Conservation (phyloP, 805 yeast species). For the Cyberlindnera nakhonratchasimensis region DNA sequence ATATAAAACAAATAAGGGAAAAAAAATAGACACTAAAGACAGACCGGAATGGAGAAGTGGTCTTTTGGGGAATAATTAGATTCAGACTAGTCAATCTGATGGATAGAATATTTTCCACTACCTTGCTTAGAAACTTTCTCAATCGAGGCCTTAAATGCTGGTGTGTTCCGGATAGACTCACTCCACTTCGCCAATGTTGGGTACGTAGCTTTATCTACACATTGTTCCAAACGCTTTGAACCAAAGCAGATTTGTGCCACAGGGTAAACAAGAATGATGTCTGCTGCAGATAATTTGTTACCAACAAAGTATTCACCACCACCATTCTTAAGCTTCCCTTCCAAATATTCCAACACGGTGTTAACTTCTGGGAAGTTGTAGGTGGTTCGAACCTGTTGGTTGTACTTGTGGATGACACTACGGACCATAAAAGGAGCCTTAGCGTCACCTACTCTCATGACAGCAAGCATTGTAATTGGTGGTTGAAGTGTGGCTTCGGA, state of each 20-base stretch:
- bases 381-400: slow-evolving; percentile 44
- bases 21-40: too few relatives aligned
- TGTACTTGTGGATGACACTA: slow-evolving; percentile 39
- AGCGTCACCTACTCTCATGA: slow-evolving; percentile 28
- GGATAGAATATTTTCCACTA: slow-evolving; percentile 5
- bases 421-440: slow-evolving; percentile 48
- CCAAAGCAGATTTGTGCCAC: slow-evolving; percentile 25
- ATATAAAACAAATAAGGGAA: too few relatives aligned
- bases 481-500: slow-evolving; percentile 64
- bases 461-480: slow-evolving; percentile 34
- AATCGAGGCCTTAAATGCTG: slow-evolving; percentile 40
- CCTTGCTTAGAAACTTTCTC: slow-evolving; percentile 30
- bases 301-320: slow-evolving; percentile 41
- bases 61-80: too few relatives aligned
- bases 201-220: slow-evolving; percentile 20
- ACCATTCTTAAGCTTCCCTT: background rate
- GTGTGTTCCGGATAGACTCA: slow-evolving; percentile 22
- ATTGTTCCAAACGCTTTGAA: slow-evolving; percentile 19
- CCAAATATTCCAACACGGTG: slow-evolving; percentile 32
- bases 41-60: too few relatives aligned
- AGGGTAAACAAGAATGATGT: slow-evolving; percentile 47
- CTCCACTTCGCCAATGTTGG: slow-evolving; percentile 30
- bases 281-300: slow-evolving; percentile 50
- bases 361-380: slow-evolving; percentile 45
- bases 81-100: too few relatives aligned